Evolutionary conservation across 768 basidiomycete species (phyloP), one percentile per base, ranked within the genome.

Genomic region (Saitozyma sp.): DNA sequence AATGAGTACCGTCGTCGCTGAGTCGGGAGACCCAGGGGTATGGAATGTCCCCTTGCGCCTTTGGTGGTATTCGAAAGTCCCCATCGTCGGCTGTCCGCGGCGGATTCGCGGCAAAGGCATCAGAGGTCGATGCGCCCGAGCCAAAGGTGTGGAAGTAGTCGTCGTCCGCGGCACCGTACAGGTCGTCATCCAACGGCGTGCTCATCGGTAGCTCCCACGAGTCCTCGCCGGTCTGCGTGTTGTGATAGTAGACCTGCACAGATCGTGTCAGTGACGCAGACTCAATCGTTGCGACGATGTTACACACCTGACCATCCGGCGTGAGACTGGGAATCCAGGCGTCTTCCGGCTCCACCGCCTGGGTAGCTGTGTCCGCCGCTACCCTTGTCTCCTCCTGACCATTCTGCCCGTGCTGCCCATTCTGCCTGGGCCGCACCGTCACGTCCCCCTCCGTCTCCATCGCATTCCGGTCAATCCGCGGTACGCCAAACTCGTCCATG

Each of bases 301-400:
- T 6, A 73, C 69, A 55, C 74, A 90, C 92, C 85, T 91, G 90
- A 55, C 91, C 91, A 69, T 90, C 86, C 50, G 84, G 80, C 3
- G 89, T 89, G 45, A 95, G 86, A 69, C 87, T 85, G 10, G 94
- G 94, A 77, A 93, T 86, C 94, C 94, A 97, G 80, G 88, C 94
- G 69, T 94, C 68, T 46, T 55, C 54, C 40, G 11, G 17, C 54
- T 40, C 54, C 38, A 41, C 20, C 17, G 38, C 38, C 37, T 10
- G 17, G 54, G 54, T 2, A 29, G 29, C 29, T 29, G 2, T 29
- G 29, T 29, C 29, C 29, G 29, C 29, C 29, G 29, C 29, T 29
- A 29, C 29, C 5, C 2, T 29, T 29, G 29, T 29, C 29, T 2
- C 2, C 29, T 5, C 29, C 29, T 29, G 29, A 29, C 29, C 29